Evolutionary conservation across 768 basidiomycete species (phyloP), one percentile per base, ranked within the genome.

Genomic region (Multifurca ochricompacta): DNA sequence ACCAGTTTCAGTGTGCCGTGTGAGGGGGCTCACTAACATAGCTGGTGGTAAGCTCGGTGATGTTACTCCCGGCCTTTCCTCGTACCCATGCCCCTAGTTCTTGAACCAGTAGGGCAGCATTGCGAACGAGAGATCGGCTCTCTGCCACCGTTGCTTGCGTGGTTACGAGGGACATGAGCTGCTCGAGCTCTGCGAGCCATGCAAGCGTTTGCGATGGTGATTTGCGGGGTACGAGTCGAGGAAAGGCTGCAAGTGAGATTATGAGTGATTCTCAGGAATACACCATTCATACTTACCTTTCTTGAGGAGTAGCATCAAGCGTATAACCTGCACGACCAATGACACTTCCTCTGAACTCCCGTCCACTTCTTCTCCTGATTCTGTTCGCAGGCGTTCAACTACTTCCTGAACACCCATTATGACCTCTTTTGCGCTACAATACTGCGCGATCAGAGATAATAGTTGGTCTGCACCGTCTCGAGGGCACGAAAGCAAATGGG

Each of bases 321-420:
- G 68, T 3, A 28, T 42, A 9, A 65, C n/a, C 37, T 68, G 65
- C 25, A 30, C 31, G 5, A 56, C 37, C 2, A 61, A 13, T n/a
- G 56, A 45, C 8, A 51, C 27, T 19, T 37, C 19, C 8, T 43
- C 34, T 2, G 40, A 25, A 2, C 55, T 58, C 1, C 40, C 51
- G 4, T 50, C 58, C 4, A 37, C 48, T 11, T 65, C 47, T 3
- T 67, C 65, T 4, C 61, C 63, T 9, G 51, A 27, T 16, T 45
- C 37, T 4, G 43, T 49, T 23, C 63, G 59, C 19, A 77, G 42
- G 25, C 51, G 53, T 56, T 74, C 77, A 28, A 71, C 51, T 6
- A 59, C 60, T 58, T 74, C 76, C 46, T 76, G 73, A 16, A 69
- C 42, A 2, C 71, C 71, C 45, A 77, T 70, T 36, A 74, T 46